Evolutionary conservation across 139 green algal genomes (phyloP), one percentile per base, ranked within the genome.

Genomic region (Diplosphaera chodatii): DNA sequence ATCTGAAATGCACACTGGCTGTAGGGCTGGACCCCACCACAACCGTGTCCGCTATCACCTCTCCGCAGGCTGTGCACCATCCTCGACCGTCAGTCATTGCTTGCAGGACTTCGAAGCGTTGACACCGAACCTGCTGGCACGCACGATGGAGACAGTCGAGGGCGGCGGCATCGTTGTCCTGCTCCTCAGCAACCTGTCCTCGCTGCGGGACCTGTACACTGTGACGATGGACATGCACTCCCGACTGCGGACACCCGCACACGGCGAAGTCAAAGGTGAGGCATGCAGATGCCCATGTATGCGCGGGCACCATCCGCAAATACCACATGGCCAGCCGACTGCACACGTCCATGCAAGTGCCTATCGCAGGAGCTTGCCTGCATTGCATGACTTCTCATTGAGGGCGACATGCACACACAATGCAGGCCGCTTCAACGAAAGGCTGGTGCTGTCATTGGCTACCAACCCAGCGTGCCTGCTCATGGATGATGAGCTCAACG

Each of bases 401-500:
- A n/a, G n/a, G n/a, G n/a, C n/a, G n/a, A n/a, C n/a, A n/a, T n/a
- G n/a, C n/a, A n/a, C n/a, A n/a, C n/a, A n/a, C n/a, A n/a, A n/a
- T 65, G 78, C 86, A 79, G 89, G 83, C 23, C 85, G 94, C 32
- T 98, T 99, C 86, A 99, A 99, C 78, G 95, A 99, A 87, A 89
- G 95, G 22, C 80, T 99, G 74, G 93, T 98, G 72, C 86, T 99
- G 68, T 94, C 85, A 0, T 83, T 99, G 66, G 91, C 95, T 22
- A 82, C 74, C 68, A 94, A 85, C 78, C 82, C 76, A 6, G 82
- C 82, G 69, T 96, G 87, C 86, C 83, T 98, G 25, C 78, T 99
- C 28, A 93, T 98, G 85, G 95, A 99, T 66, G 95, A 99, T 71
- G 95, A 99, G 85, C 87, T 99, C 64, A 99, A 99, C 81, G 89